Percentiles rank a stretch among this genome's conserved stretches.
These are phyloP conservation scores for Truncatella angustata DNA, from an alignment of 2,329 filamentous ascomycete genomes.

Conservation along the genomic window DNA sequence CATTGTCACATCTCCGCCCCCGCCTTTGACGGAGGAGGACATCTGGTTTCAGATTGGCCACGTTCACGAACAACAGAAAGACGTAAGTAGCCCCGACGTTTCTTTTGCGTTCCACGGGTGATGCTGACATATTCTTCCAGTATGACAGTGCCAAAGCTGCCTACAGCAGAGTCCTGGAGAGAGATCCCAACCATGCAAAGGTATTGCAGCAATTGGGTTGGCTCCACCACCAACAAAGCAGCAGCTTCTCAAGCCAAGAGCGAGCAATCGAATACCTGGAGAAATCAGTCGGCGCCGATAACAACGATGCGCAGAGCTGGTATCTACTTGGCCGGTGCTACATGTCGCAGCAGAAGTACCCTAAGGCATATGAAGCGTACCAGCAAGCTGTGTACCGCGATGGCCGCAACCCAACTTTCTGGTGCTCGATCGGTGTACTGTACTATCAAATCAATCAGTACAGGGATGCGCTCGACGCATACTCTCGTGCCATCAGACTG, in stretches of 20 bases:
- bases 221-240: constrained; percentile 96
- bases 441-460: constrained; percentile 99
- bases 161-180: constrained; percentile 88
- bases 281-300: constrained; percentile 92
- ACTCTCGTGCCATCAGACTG: constrained; percentile 91
- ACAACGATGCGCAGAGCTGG: constrained; percentile 96
- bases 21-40: constrained; percentile 91
- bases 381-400: constrained; percentile 98
- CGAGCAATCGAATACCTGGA: constrained; percentile 95
- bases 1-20: constrained; percentile 89
- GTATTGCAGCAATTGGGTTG: constrained; percentile 96
- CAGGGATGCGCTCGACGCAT: constrained; percentile 93
- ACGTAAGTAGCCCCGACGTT: constrained; percentile 75
- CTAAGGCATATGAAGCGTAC: constrained; percentile 97
- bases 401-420: constrained; percentile 96
- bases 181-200: constrained; percentile 95
- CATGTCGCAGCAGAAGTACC: constrained; percentile 99
- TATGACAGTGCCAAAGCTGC: constrained; percentile 91
- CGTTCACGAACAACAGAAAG: constrained; percentile 98
- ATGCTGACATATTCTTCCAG: constrained; percentile 45
- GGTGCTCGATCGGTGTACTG: constrained; percentile 97
- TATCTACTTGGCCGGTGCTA: constrained; percentile 96
- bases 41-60: constrained; percentile 99
- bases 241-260: constrained; percentile 87
- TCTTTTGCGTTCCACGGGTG: neutral